These are phyloP conservation scores for Diophrys sp. DNA, from an alignment of 73 alveolate species.

Conservation along the genomic window DNA sequence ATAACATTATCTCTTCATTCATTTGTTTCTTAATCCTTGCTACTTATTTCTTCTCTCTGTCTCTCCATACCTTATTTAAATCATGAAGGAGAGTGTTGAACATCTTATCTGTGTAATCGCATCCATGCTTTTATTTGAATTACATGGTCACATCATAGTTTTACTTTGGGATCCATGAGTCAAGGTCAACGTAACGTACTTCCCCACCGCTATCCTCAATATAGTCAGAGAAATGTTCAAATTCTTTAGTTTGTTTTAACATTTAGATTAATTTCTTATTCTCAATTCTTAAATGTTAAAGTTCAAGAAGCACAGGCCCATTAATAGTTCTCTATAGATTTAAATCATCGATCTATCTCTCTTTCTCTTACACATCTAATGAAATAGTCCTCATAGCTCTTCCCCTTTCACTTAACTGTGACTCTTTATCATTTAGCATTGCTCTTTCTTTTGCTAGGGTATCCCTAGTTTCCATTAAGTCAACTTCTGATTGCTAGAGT, in stretches of 20 bases:
- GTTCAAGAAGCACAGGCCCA: not conserved
- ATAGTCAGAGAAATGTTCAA: not conserved
- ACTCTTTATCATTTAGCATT: too few species aligned
- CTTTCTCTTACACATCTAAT: too few species aligned
- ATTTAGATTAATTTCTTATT: too few species aligned
- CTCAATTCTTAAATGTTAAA: not conserved
- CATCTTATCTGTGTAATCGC: not conserved
- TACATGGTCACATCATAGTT: not conserved
- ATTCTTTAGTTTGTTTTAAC: not conserved
- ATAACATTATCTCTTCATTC: not conserved
- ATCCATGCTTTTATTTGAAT: not conserved
- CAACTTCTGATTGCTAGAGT: too few species aligned
- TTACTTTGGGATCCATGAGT: not conserved
- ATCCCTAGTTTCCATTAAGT: too few species aligned
- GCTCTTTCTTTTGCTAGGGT: too few species aligned
- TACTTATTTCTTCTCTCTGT: not conserved
- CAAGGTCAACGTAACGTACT: not conserved
- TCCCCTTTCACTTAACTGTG: too few species aligned
- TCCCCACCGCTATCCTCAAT: not conserved
- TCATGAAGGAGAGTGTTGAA: not conserved
- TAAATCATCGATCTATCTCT: conserved; percentile 6
- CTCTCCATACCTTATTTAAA: not conserved
- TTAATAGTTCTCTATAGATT: not conserved
- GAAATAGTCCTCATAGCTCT: too few species aligned
- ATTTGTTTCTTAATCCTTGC: not conserved